Conservation (phyloP, 495 filamentous ascomycete genomes). For the Rhypophila decipiens region DNA sequence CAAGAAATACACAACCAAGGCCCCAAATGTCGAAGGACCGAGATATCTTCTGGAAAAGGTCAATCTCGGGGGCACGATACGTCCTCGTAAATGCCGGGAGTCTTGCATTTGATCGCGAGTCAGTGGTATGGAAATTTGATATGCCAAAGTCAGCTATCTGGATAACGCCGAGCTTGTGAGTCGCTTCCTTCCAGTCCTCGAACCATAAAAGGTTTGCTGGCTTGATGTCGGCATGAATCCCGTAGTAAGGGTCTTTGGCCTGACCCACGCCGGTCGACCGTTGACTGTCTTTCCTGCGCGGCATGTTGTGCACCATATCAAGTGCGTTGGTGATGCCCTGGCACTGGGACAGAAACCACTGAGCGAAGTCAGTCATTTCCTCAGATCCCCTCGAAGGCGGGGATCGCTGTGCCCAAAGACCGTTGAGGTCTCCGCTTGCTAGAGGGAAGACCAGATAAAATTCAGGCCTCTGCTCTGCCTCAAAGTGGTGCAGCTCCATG, state of each 20-base stretch:
- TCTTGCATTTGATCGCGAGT: not conserved
- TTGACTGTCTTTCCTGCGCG: not conserved
- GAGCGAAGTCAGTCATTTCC: not conserved
- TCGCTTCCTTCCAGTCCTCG: not conserved
- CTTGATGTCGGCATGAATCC: slow-evolving; percentile 10
- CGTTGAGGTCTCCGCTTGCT: slow-evolving; percentile 1
- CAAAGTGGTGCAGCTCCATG: slow-evolving; percentile 3
- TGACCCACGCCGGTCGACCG: not conserved
- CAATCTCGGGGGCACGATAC: slow-evolving; percentile 3
- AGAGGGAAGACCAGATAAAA: slow-evolving; percentile 8
- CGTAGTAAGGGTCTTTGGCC: slow-evolving; percentile 1
- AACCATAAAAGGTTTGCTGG: slow-evolving; percentile 8
- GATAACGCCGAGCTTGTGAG: not conserved
- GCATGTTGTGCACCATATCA: slow-evolving; percentile 4
- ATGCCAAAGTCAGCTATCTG: slow-evolving; percentile 11
- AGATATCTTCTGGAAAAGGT: not conserved
- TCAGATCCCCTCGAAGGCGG: not conserved
- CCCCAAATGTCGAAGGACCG: slow-evolving; percentile 9
- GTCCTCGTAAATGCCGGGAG: not conserved
- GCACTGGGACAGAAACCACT: slow-evolving; percentile 2
- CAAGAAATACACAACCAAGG: slow-evolving; percentile 7
- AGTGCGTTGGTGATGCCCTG: slow-evolving; percentile 1
- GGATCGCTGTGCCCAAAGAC: slow-evolving; percentile 1
- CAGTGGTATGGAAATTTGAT: slow-evolving; percentile 3
- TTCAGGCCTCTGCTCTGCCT: not conserved